Evolutionary conservation across 2,329 filamentous ascomycete genomes (phyloP), one percentile per base, ranked within the genome.

Genomic region (Fusarium devonianum): DNA sequence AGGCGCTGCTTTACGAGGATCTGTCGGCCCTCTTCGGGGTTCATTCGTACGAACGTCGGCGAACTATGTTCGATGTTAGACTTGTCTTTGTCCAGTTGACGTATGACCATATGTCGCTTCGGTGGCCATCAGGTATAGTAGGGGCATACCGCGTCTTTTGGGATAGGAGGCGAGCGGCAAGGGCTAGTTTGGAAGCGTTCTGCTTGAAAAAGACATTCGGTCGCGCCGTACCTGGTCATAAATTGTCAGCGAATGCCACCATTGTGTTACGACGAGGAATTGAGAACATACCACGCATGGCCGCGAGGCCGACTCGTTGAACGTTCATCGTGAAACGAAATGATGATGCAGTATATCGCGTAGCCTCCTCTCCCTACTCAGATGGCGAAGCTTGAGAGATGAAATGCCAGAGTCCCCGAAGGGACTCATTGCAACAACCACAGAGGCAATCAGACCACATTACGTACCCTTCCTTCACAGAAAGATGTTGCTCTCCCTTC

Each of bases 1-100:
- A 56, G 52, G 1, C 53, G 53, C 2, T 56, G 53, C 3, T 56
- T 42, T 3, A 32, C 23, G 1, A 56, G 46, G 7, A 56, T 33
- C 8, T 42, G 26, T 4, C 53, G 46, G 8, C 39, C 46, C 26
- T 56, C 32, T 9, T 38, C 17, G 2, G 28, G 29, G 4, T 22
- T 42, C 7, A 38, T 11, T 9, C 7, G 36, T 9, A 40, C 37
- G n/a, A 56, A 41, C 2, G 7, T 17, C 1, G 19, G 46, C 2
- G 21, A 11, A 7, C 46, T 56, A 4, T 2, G 5, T 11, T 13
- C 1, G 3, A 9, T 5, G 19, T 52, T 7, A 39, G 40, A 5
- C 5, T 8, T 32, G 12, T 3, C 13, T 12, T 32, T 10, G 16
- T 16, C 14, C 5, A 5, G 22, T 11, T 11, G 22, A 3, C 12